These are phyloP conservation scores for Heterobasidion occidentale DNA, from an alignment of 1,284 basidiomycete genomes.

Conservation along the genomic window DNA sequence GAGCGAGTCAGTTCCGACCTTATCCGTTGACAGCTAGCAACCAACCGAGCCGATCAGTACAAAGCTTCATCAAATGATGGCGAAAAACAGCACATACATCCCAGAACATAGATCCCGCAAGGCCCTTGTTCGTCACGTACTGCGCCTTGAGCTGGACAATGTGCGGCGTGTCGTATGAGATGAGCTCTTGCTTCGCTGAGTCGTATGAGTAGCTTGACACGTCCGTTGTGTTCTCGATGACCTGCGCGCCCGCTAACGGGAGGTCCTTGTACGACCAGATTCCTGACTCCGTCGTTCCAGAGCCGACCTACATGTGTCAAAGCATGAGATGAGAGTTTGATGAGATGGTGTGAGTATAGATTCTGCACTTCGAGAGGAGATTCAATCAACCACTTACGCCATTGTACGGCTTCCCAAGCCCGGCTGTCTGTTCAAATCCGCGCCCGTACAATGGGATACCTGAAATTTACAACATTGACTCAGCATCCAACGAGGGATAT, in stretches of 20 bases:
- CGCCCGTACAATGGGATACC: slow-evolving; percentile 83
- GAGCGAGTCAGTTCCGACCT: slow-evolving; percentile 47
- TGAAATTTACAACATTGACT: slow-evolving; percentile 13
- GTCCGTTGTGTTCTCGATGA: slow-evolving; percentile 65
- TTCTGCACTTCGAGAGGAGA: not conserved
- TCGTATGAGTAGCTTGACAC: slow-evolving; percentile 81
- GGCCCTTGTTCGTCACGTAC: slow-evolving; percentile 58
- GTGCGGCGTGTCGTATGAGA: slow-evolving; percentile 78
- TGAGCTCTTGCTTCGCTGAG: slow-evolving; percentile 47
- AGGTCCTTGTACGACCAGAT: slow-evolving; percentile 74
- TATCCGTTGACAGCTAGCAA: slow-evolving; percentile 57
- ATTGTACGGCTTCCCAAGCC: slow-evolving; percentile 67
- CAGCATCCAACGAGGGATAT: too few relatives aligned
- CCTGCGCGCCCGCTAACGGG: slow-evolving; percentile 50
- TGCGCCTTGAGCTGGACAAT: slow-evolving; percentile 70
- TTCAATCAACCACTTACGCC: slow-evolving; percentile 38
- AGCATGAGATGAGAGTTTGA: not conserved
- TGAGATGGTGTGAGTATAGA: not conserved
- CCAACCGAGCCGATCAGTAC: slow-evolving; percentile 8
- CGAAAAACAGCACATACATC: slow-evolving; percentile 35
- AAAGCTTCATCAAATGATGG: not conserved
- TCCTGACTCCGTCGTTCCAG: slow-evolving; percentile 63
- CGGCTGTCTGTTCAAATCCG: slow-evolving; percentile 73
- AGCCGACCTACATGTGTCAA: slow-evolving; percentile 49
- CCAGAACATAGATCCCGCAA: slow-evolving; percentile 82